These are phyloP conservation scores for Floccularia luteovirens DNA, from an alignment of 768 basidiomycete species.

Conservation along the genomic window DNA sequence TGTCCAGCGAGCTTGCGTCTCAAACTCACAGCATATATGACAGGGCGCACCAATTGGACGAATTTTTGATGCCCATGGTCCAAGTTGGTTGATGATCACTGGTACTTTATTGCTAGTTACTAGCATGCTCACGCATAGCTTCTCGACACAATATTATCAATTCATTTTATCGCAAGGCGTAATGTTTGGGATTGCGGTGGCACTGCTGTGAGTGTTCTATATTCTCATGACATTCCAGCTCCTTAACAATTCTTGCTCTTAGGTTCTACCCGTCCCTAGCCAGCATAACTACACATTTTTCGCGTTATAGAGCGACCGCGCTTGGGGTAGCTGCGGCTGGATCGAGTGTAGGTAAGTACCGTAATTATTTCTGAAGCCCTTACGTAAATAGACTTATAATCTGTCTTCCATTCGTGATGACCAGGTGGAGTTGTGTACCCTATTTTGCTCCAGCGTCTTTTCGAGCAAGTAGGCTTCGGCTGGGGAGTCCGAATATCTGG, in stretches of 20 bases:
- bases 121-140: constrained; percentile 54
- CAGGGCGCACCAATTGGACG: constrained; percentile 60
- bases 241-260: not conserved
- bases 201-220: constrained; percentile 46
- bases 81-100: constrained; percentile 39
- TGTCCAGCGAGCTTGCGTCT: not conserved
- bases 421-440: constrained; percentile 67
- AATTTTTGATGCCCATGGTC: constrained; percentile 54
- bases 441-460: constrained; percentile 52
- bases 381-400: constrained; percentile 1
- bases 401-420: not conserved
- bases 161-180: constrained; percentile 58
- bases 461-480: constrained; percentile 46
- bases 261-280: constrained; percentile 70
- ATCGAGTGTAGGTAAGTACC: constrained; percentile 47
- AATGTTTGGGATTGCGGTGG: constrained; percentile 59
- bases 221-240: constrained; percentile 1
- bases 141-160: constrained; percentile 50
- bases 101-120: constrained; percentile 42
- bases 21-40: not conserved
- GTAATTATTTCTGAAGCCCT: not conserved
- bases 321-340: constrained; percentile 66
- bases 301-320: constrained; percentile 59
- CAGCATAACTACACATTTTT: constrained; percentile 60
- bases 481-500: constrained; percentile 58